A percentile compares a stretch with the other conserved stretches of the same genome.
Conservation (phyloP, 352 stramenopile genomes). For the Globisporangium acanthophoron region DNA sequence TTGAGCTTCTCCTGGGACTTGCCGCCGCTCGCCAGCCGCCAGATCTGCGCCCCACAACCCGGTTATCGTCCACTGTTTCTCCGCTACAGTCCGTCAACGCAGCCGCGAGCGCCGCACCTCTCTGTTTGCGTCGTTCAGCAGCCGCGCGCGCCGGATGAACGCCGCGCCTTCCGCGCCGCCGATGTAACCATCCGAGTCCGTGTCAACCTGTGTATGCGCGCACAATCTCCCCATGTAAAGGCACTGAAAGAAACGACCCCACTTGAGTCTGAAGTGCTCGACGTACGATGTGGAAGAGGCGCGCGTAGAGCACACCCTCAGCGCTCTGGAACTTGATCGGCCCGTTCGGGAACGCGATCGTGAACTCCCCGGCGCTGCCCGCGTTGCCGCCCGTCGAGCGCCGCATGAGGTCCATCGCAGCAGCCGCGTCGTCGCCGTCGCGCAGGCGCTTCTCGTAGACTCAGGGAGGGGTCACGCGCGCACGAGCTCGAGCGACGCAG, state of each 20-base stretch:
- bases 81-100: too few species aligned
- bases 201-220: constrained; percentile 38
- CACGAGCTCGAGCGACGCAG: neutral
- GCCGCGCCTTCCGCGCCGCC: constrained; percentile 66
- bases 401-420: constrained; percentile 15
- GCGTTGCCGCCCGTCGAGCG: constrained; percentile 15
- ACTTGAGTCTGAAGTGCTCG: too few species aligned
- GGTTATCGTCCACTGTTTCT: too few species aligned
- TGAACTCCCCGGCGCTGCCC: constrained; percentile 50
- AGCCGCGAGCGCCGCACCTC: constrained; percentile 29
- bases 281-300: constrained; percentile 80
- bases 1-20: constrained; percentile 84
- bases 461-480: too few species aligned
- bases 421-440: too few species aligned
- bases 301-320: constrained; percentile 75
- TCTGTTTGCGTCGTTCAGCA: constrained; percentile 82
- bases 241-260: neutral
- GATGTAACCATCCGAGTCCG: constrained; percentile 70
- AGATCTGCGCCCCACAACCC: constrained; percentile 42
- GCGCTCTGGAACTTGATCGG: constrained; percentile 83
- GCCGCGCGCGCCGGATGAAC: constrained; percentile 71
- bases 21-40: constrained; percentile 81
- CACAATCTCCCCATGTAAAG: neutral
- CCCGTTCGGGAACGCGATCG: constrained; percentile 73
- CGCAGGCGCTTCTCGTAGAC: too few species aligned